Percentiles rank a stretch among this genome's conserved stretches.
Conservation (phyloP, 176 grass and related monocot genomes). For the Oryza longistaminata region DNA sequence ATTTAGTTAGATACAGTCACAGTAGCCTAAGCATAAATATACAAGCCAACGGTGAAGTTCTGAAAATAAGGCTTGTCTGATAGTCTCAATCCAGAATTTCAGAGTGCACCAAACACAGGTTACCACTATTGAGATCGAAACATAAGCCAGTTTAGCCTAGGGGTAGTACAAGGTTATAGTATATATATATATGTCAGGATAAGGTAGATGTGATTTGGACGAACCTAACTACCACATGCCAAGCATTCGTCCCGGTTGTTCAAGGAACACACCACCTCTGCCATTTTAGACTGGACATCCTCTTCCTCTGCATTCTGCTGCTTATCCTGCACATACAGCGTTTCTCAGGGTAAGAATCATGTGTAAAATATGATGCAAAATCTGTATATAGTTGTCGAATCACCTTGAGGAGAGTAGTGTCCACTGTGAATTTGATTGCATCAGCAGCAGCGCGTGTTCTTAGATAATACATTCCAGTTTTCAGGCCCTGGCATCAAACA, state of each 20-base stretch:
- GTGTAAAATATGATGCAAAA: neutral
- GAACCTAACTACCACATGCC: slow-evolving; percentile 67
- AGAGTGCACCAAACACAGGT: neutral
- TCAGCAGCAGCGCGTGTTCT: slow-evolving; percentile 73
- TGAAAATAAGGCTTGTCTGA: neutral
- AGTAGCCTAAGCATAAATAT: neutral
- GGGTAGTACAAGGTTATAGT: neutral
- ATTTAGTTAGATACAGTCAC: neutral
- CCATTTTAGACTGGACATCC: slow-evolving; percentile 64
- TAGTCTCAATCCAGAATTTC: neutral
- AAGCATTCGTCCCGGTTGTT: slow-evolving; percentile 67
- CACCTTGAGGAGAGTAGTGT: slow-evolving; percentile 65
- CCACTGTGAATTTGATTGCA: slow-evolving; percentile 84
- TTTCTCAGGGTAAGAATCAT: neutral
- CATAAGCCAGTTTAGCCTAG: neutral
- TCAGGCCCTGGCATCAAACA: slow-evolving; percentile 54
- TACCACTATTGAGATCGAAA: neutral
- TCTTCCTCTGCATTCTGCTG: slow-evolving; percentile 38
- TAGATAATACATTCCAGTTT: slow-evolving; percentile 89
- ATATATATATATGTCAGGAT: neutral
- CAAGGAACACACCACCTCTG: slow-evolving; percentile 71
- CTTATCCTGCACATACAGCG: slow-evolving; percentile 40
- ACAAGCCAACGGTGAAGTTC: neutral
- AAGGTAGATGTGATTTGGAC: neutral
- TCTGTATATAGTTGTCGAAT: neutral